A percentile compares a stretch with the other conserved stretches of the same genome.
These are phyloP conservation scores for Blumeriella jaapii DNA, from an alignment of 2,329 filamentous ascomycete genomes.

Conservation along the genomic window DNA sequence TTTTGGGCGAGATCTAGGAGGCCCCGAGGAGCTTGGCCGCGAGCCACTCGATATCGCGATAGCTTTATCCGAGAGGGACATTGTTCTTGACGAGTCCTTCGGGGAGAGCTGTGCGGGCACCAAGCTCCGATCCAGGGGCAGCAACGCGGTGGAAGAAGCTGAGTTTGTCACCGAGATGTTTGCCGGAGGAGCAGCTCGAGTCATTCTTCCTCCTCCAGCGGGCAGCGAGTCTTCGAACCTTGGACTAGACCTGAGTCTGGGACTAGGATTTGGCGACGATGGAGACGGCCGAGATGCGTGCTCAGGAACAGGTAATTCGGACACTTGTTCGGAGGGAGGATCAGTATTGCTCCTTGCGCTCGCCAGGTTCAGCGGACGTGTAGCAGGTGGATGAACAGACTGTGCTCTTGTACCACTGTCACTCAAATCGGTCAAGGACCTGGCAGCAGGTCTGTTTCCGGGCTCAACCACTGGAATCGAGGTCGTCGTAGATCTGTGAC, in stretches of 20 bases:
- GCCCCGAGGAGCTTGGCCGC: slow-evolving; percentile 22
- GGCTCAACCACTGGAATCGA: slow-evolving; percentile 33
- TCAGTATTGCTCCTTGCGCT: slow-evolving; percentile 24
- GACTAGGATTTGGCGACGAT: slow-evolving; percentile 15
- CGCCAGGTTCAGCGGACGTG: slow-evolving; percentile 15
- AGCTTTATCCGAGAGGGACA: slow-evolving; percentile 22
- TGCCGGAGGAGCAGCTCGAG: slow-evolving; percentile 15
- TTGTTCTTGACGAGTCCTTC: slow-evolving; percentile 10
- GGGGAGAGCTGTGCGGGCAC: slow-evolving; percentile 25
- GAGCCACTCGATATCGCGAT: slow-evolving; percentile 23
- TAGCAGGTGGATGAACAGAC: slow-evolving; percentile 12
- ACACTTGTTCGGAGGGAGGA: slow-evolving; percentile 14
- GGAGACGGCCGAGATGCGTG: slow-evolving; percentile 8
- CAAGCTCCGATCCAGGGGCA: slow-evolving; percentile 17
- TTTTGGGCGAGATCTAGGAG: slow-evolving; percentile 27
- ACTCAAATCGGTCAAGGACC: slow-evolving; percentile 55
- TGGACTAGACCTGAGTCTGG: slow-evolving; percentile 9
- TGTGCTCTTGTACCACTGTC: slow-evolving; percentile 28
- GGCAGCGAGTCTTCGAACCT: slow-evolving; percentile 12
- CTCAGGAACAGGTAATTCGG: slow-evolving; percentile 14
- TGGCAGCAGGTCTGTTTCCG: slow-evolving; percentile 38
- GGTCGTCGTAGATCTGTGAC: slow-evolving; percentile 41
- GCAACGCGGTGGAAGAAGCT: slow-evolving; percentile 8
- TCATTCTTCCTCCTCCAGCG: slow-evolving; percentile 8
- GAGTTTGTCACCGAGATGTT: slow-evolving; percentile 17